Evolutionary conservation across 176 grass and related monocot species (phyloP), one percentile per base, ranked within the genome.

Genomic region (Cenchrus fungigraminus): DNA sequence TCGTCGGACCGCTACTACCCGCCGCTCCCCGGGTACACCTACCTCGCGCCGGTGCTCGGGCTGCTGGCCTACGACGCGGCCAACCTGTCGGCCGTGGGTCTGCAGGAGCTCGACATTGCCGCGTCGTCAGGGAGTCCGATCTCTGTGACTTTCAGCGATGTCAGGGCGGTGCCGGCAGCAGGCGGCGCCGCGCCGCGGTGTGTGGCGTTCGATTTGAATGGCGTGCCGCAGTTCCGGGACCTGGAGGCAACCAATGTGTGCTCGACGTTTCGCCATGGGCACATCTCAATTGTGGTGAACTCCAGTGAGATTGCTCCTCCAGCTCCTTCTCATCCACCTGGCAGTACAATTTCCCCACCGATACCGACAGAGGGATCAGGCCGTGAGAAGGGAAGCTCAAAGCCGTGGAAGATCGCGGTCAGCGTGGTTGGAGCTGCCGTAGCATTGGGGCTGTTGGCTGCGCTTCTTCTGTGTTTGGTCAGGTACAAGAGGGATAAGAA

Each of bases 251-350:
- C 51, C 53, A 85, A 86, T 53, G 54, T 74, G 15, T 99, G 97
- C 76, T 52, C 74, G 3, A 86, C 81, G 1, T 89, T 73, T 51
- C 84, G 79, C 10, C 88, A 85, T 45, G 97, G 97, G 34, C 97
- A 99, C 84, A 87, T 99, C 22, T 90, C 92, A 1, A 92, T 99
- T n/a, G 97, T 94, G 78, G 90, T 94, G 40, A 99, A 96, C 80
- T 87, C 91, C 9, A 94, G 73, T 6, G 89, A 32, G 46, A 40
- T 91, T 66, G 75, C 84, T 94, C 88, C 84, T 94, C 88, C 93
- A 77, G 12, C 88, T 72, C 81, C 87, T 9, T 60, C 81, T 25
- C 22, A 25, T 29, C 91, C 93, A 17, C 9, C 74, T 6, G 79
- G 71, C 58, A 25, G 22, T 25, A n/a, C 40, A 4, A 52, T 81